These are phyloP conservation scores for Calocybe cyanea DNA, from an alignment of 768 basidiomycete genomes.

Conservation along the genomic window DNA sequence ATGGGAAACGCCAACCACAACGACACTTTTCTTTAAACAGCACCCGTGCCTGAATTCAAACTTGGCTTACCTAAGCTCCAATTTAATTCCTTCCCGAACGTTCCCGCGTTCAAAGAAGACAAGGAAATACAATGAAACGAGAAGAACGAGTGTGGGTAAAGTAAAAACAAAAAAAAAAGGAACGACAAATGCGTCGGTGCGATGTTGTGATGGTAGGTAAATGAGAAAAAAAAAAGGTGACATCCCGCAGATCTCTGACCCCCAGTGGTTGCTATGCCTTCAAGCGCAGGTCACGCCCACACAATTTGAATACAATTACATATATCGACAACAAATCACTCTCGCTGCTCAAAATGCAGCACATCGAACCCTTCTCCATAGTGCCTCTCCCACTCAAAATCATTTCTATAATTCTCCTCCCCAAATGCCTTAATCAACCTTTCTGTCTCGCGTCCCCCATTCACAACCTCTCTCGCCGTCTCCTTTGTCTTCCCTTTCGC, in stretches of 20 bases:
- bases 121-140: not conserved
- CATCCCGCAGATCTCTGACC: not conserved
- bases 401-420: conserved; percentile 63
- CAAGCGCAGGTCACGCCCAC: not conserved
- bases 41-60: conserved; percentile 24
- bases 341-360: conserved; percentile 41
- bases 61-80: conserved; percentile 18
- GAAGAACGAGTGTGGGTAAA: conserved; percentile 3
- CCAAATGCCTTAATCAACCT: conserved; percentile 63
- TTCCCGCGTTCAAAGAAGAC: conserved; percentile 8
- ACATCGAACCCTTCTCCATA: conserved; percentile 75
- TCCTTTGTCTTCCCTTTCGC: conserved; percentile 58
- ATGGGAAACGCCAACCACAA: conserved; percentile 13
- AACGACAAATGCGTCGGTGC: not conserved
- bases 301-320: too few species aligned
- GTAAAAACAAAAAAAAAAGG: not conserved
- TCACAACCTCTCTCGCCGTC: conserved; percentile 50
- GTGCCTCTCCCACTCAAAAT: conserved; percentile 64
- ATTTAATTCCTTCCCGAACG: conserved; percentile 9
- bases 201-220: conserved; percentile 12
- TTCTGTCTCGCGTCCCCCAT: conserved; percentile 44
- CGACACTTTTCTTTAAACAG: conserved; percentile 10
- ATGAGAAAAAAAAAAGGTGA: conserved; percentile 1
- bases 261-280: conserved; percentile 14
- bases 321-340: conserved; percentile 2